Base-by-base conservation (phyloP, 2,329 filamentous ascomycete species). In the Monosporascus cannonballus region DNA sequence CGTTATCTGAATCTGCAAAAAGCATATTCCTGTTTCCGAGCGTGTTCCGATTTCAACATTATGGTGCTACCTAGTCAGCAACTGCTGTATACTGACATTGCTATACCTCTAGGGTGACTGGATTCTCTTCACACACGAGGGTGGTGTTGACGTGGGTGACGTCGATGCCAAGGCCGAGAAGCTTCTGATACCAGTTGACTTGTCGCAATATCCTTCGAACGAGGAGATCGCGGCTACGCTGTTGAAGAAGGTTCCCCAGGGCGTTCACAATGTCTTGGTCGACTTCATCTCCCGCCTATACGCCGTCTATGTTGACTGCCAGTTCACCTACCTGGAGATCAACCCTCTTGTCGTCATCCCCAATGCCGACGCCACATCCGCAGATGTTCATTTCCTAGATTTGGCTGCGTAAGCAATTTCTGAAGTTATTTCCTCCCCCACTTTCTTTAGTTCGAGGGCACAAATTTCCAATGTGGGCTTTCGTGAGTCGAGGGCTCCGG, bases 271-370 rank as follows among this genome's bases (percentile, higher is more conserved):
- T 69, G 94, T 99, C 69, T 85, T 99, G 55, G 89, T 99, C 59
- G 94, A 99, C 83, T 99, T 99, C 83, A 99, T 99, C 79, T 90
- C 90, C 68, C 87, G 94, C 67, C 83, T 99, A 62, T 99, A 99
- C 72, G 94, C 93, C 66, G 94, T 99, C 77, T 99, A 97, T 70
- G 94, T 97, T 61, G 94, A 99, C 81, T 96, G 90, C 85, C 94
- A 99, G 77, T 99, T 99, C 84, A 97, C 94, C 69, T 99, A 99
- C 80, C 90, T 99, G 65, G 94, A 99, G 78, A 99, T 99, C 82
- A 99, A 99, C 85, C 94, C 94, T 64, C 80, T 99, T 60, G 94
- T 99, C 57, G 94, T 96, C 71, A 93, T 99, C 67, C 94, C 94
- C 73, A 97, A 97, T 74, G 87, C 83, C 62, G 86, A 92, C 66